Evolutionary conservation across 192 early-diverging fungal species (phyloP).

Genomic region (Coemansia sp.): DNA sequence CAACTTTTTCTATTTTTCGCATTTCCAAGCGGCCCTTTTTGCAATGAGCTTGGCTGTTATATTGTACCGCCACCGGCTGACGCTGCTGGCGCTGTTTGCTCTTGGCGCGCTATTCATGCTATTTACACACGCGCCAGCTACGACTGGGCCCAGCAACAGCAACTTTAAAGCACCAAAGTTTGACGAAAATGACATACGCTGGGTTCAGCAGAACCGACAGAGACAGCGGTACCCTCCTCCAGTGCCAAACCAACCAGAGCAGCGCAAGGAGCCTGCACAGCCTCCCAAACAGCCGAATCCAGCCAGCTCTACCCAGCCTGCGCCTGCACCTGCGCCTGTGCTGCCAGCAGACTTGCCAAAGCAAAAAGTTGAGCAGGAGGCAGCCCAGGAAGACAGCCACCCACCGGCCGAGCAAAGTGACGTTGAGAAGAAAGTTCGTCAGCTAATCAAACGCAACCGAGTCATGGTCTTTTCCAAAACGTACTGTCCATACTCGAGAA

Average conservation of each 20-base stretch:
- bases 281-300: not conserved
- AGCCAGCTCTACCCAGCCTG: not conserved
- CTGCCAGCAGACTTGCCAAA: not conserved
- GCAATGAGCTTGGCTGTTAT: slow-evolving; percentile 29
- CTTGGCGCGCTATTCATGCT: slow-evolving; percentile 17
- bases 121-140: not conserved
- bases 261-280: not conserved
- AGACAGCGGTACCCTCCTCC: not conserved
- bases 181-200: not conserved
- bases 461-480: slow-evolving; percentile 76
- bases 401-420: not conserved
- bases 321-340: not conserved
- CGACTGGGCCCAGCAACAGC: not conserved
- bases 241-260: not conserved
- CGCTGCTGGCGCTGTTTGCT: slow-evolving; percentile 19
- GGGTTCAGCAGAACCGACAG: not conserved
- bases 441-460: slow-evolving; percentile 36
- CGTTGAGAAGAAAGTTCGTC: slow-evolving; percentile 22
- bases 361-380: not conserved
- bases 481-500: slow-evolving; percentile 68
- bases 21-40: not conserved
- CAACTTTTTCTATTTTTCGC: not conserved
- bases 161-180: not conserved
- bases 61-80: slow-evolving; percentile 30
- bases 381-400: not conserved